Evolutionary conservation across 305 asterid genomes (phyloP), one percentile per base, ranked within the genome.

Genomic region (Rubia tinctorum): DNA sequence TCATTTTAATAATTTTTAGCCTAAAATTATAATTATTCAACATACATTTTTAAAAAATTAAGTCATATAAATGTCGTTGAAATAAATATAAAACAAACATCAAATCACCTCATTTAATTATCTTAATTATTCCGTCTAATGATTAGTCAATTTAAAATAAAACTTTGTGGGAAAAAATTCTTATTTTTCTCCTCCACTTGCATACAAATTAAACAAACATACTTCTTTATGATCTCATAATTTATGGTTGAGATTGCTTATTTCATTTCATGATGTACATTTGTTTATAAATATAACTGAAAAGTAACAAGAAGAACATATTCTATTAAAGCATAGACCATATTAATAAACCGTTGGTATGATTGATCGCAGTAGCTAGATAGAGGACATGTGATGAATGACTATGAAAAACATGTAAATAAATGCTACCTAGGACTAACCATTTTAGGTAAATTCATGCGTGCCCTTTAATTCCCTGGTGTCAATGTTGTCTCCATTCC

Each of bases 161-260:
- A 4, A 4, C 7, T 4, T 34, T 34, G 0, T 34, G 0, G n/a
- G n/a, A 4, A 34, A 3, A 37, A 37, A 4, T 37, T 37, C 40
- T 37, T 37, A 4, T 37, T 37, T 37, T 37, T 37, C 40, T 30
- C 40, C 7, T 37, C 40, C 40, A 37, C 40, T 37, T 47, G 18
- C 18, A 47, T 10, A 44, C 49, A 76, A 55, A 79, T 22, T 44
- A 85, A 80, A 79, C 49, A 10, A 10, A 8, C 11, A 37, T 37
- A 5, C 40, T 34, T 34, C 39, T 34, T 34, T 34, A 34, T 34
- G 39, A 34, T 37, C 40, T 44, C 12, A 44, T 44, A 1, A 47
- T 47, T 2, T 47, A 17, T 56, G 25, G 25, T 20, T 56, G 12
- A 18, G 37, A 23, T 60, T 2, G 10, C 8, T 27, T 45, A 11